Base-by-base conservation (phyloP, 2,329 filamentous ascomycete genomes). In the Hymenoscyphus repandus region DNA sequence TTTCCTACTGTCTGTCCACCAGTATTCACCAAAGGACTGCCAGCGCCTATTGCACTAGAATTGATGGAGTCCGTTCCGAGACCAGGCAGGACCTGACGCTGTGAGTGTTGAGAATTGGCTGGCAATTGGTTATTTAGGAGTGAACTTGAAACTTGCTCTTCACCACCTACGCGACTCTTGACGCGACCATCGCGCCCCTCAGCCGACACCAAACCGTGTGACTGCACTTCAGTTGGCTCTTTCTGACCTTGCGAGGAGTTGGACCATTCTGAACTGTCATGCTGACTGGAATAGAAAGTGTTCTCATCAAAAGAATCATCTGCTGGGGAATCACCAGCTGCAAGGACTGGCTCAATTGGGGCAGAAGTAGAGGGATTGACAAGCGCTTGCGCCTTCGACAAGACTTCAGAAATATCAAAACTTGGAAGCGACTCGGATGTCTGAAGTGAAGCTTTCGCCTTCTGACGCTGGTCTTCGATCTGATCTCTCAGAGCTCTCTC, bases 211-310 rank as follows among this genome's bases (percentile, higher is more conserved):
- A 56, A 46, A 60, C 47, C 56, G 41, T 53, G 54, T 42, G 56
- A 52, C 40, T 58, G 57, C 47, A 59, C 42, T 43, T 61, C 57
- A 53, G 44, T 51, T 46, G 53, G 45, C 37, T 58, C 61, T 57
- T 58, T 62, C 46, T 56, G 58, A 45, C 51, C 55, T 45, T 56
- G 53, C 37, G 61, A 57, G 36, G 72, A 72, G 52, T 72, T 70
- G 45, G 71, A 72, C 30, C 74, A 76, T 50, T 80, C 75, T 53
- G 80, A 80, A 57, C 90, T 95, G 68, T 91, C 88, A 74, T 91
- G 85, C 72, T 86, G 88, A 71, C 91, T 96, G 59, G 92, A 96
- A 75, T 97, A 96, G 70, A 95, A 95, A 37, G 90, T 93, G 66
- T 95, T 90, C 68, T 95, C 86, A 71, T 96, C 90, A 72, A 90